Percentiles rank a stretch among this genome's conserved stretches.
Evolutionary conservation across 2,329 filamentous ascomycete genomes (phyloP).

Genomic region (Penicillium vulpinum): DNA sequence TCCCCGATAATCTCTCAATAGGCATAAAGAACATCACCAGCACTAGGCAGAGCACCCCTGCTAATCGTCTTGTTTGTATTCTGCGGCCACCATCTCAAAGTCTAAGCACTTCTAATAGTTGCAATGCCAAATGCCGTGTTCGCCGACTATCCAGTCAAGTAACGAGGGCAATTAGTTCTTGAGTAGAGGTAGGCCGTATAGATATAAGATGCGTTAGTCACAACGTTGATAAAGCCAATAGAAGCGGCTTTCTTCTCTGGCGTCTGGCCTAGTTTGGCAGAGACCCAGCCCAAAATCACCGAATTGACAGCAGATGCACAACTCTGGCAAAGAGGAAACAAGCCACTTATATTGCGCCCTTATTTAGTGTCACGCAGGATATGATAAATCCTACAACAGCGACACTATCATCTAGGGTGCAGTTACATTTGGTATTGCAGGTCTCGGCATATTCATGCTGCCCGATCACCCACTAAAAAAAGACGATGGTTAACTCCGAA

Average conservation of each 20-base stretch:
- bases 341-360: conserved; percentile 23
- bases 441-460: conserved; percentile 41
- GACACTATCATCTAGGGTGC: conserved; percentile 53
- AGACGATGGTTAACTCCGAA: conserved; percentile 48
- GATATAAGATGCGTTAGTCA: conserved; percentile 38
- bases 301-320: conserved; percentile 33
- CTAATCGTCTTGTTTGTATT: conserved; percentile 4
- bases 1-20: no score
- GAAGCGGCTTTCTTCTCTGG: conserved; percentile 43
- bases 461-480: conserved; percentile 46
- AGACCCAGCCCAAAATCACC: conserved; percentile 42
- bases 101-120: conserved; percentile 7
- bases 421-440: conserved; percentile 37
- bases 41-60: no score
- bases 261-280: conserved; percentile 39
- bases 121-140: conserved; percentile 7
- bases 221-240: conserved; percentile 40
- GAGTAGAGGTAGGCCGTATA: conserved; percentile 35
- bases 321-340: conserved; percentile 27
- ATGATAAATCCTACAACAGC: conserved; percentile 25
- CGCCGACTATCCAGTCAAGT: conserved; percentile 10
- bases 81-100: conserved; percentile 3
- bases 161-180: conserved; percentile 4
- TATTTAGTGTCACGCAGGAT: conserved; percentile 17
- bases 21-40: no score